These are phyloP conservation scores for Prunus kanzakura DNA, from an alignment of 306 rosid genomes.

Conservation along the genomic window DNA sequence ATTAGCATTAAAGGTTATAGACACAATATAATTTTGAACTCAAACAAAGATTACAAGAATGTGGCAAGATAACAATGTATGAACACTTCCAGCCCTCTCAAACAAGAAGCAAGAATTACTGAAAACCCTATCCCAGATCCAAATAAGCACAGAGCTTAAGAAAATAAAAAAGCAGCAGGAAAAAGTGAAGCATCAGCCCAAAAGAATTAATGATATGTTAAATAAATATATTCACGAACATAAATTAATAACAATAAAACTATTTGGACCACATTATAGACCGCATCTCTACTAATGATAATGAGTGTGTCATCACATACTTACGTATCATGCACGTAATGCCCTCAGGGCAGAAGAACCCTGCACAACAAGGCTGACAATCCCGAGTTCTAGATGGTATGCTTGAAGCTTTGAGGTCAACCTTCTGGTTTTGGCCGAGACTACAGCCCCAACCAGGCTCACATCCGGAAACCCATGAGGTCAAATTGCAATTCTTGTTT, in stretches of 20 bases:
- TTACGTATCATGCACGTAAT: constrained; percentile 88
- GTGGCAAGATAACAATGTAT: not conserved
- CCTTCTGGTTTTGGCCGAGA: constrained; percentile 9
- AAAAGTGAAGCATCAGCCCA: not conserved
- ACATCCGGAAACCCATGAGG: constrained; percentile 67
- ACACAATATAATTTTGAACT: not conserved
- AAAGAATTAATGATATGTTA: not conserved
- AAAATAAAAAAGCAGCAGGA: not conserved
- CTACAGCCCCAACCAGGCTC: constrained; percentile 91
- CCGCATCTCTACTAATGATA: not conserved
- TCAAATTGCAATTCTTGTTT: constrained; percentile 70
- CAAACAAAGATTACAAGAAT: not conserved
- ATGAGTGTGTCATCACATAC: constrained; percentile 32
- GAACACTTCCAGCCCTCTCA: not conserved
- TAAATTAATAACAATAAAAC: not conserved
- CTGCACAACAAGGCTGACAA: constrained; percentile 78
- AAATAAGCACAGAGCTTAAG: not conserved
- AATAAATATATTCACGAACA: not conserved
- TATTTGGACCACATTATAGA: not conserved
- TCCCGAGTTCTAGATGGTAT: constrained; percentile 46
- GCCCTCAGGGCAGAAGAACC: constrained; percentile 80
- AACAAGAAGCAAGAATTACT: not conserved
- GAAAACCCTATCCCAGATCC: not conserved
- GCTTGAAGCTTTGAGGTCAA: constrained; percentile 36
- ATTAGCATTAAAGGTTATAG: not conserved